Evolutionary conservation across 352 stramenopile genomes (phyloP), one percentile per base, ranked within the genome.

Genomic region (Aphanomyces stellatus): DNA sequence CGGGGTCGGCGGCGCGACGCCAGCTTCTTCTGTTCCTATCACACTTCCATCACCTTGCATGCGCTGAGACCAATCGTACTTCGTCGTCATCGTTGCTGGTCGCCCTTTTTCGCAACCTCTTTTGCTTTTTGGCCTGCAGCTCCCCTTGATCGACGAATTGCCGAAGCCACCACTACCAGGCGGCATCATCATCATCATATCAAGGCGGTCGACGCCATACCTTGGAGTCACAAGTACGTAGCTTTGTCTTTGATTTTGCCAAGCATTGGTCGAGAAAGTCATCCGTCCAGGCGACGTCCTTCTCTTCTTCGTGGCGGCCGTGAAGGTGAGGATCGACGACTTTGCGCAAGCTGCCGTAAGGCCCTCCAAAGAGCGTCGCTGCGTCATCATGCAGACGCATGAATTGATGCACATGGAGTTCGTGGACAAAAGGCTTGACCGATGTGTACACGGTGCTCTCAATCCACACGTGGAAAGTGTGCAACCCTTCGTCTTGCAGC

Each of bases 51-150:
- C 17, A 17, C 37, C 37, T 43, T 8, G 37, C 8, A 43, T 43
- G 37, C 8, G 37, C 37, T 8, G 37, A 43, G 37, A n/a, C n/a
- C n/a, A n/a, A n/a, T n/a, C 46, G 10, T 22, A 57, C 49, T 57
- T 37, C 17, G 22, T 57, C 49, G 19, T 11, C 33, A 28, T 37
- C 30, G 30, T 67, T 67, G 17, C n/a, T n/a, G n/a, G n/a, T n/a
- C n/a, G n/a, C n/a, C n/a, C n/a, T n/a, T n/a, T n/a, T n/a, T n/a
- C n/a, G 43, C 41, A 67, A 28, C n/a, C 42, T 11, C 11, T n/a
- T 17, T 57, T 57, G 60, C 60, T 67, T 67, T n/a, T 67, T 49
- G 15, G 40, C 60, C n/a, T 67, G 28, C 6, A 67, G n/a, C 15
- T 56, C 60, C 5, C 60, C 60, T 59, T 67, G 60, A 3, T 34